Evolutionary conservation across 23 red algal genomes (phyloP).

Genomic region (Chondrus crispus): DNA sequence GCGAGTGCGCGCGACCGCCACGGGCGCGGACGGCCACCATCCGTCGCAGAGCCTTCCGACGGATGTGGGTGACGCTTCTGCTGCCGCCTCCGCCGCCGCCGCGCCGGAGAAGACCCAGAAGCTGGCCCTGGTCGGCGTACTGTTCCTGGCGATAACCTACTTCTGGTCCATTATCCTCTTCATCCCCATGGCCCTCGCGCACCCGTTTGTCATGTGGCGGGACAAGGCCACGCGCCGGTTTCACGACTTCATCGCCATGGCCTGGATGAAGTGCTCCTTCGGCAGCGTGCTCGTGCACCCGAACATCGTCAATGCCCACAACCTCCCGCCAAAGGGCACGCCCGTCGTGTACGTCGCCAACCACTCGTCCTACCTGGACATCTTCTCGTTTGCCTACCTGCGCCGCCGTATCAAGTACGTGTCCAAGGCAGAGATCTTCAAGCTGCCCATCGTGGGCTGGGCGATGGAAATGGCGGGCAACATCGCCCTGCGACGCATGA

Average conservation of each 20-base stretch:
- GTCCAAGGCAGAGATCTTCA: conserved; percentile 90
- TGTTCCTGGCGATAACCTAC: conserved; percentile 57
- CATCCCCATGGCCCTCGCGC: conserved; percentile 58
- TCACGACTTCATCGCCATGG: conserved; percentile 67
- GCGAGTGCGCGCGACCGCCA: too few relatives aligned
- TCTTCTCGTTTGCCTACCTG: conserved; percentile 81
- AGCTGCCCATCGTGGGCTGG: conserved; percentile 90
- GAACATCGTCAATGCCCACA: conserved; percentile 51
- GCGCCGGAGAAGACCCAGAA: neutral
- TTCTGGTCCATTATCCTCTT: conserved; percentile 71
- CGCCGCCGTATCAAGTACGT: conserved; percentile 85
- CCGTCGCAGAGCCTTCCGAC: too few relatives aligned
- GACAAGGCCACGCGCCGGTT: conserved; percentile 63
- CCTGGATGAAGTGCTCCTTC: conserved; percentile 78
- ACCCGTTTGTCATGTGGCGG: conserved; percentile 47
- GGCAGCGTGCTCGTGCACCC: conserved; percentile 34
- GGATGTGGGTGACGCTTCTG: neutral
- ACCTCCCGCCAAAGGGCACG: conserved; percentile 44
- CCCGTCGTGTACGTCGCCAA: conserved; percentile 90
- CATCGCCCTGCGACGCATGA: conserved; percentile 64
- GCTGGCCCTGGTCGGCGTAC: conserved; percentile 40
- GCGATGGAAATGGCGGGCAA: conserved; percentile 88
- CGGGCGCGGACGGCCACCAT: too few relatives aligned
- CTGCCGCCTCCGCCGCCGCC: neutral
- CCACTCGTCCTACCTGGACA: conserved; percentile 89